Evolutionary conservation across 495 filamentous ascomycete genomes (phyloP).

Genomic region (Neurospora sp.): DNA sequence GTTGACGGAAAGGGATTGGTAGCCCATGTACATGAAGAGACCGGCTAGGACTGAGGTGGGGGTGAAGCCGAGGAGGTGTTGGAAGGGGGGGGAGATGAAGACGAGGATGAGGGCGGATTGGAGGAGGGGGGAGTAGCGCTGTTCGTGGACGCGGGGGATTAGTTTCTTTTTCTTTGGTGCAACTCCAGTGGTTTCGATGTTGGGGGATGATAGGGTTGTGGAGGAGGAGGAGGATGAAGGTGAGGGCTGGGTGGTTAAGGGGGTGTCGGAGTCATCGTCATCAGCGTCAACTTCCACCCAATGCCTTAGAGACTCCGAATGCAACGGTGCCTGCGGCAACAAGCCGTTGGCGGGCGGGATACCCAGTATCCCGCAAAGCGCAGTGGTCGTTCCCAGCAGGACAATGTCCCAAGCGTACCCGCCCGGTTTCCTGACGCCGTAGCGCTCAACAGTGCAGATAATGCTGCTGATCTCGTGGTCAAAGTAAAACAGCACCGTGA

Average conservation of each 20-base stretch:
- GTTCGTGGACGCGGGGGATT: constrained; percentile 51
- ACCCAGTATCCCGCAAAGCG: constrained; percentile 57
- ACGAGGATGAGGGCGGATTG: constrained; percentile 51
- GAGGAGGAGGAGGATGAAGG: background rate
- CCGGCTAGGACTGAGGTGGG: constrained; percentile 61
- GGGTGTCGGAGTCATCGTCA: constrained; percentile 5
- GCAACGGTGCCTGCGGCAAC: constrained; percentile 58
- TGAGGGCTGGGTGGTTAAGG: background rate
- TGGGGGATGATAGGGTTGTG: background rate
- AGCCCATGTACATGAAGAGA: constrained; percentile 65
- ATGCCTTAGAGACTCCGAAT: constrained; percentile 58
- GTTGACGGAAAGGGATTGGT: constrained; percentile 60
- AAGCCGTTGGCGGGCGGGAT: constrained; percentile 63
- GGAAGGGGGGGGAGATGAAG: constrained; percentile 57
- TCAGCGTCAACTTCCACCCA: constrained; percentile 29
- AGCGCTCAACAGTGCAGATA: constrained; percentile 58
- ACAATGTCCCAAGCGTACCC: constrained; percentile 65
- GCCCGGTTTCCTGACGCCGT: constrained; percentile 55
- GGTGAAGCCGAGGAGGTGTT: constrained; percentile 58
- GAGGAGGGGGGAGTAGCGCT: constrained; percentile 57
- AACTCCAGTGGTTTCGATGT: background rate
- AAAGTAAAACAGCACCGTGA: constrained; percentile 64
- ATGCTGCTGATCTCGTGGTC: constrained; percentile 70
- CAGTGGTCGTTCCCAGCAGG: constrained; percentile 58
- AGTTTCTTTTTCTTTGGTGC: background rate